Evolutionary conservation across 345 rosid species (phyloP).

Genomic region (Bretschneidera sinensis): DNA sequence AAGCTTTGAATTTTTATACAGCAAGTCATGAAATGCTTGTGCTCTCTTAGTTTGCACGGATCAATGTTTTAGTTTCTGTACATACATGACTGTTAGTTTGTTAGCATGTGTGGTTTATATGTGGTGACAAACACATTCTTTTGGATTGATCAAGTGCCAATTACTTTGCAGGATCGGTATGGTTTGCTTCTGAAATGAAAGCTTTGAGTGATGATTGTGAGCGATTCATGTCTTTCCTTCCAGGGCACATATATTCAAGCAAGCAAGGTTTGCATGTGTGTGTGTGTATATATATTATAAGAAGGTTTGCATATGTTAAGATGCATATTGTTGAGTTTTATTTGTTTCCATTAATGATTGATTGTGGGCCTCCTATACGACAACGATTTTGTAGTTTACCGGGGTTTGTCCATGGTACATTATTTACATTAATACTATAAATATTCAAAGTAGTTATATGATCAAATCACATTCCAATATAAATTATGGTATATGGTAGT

Average conservation of each 20-base stretch:
- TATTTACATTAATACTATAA: too few relatives aligned
- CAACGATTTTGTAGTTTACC: too few relatives aligned
- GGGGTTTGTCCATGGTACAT: too few relatives aligned
- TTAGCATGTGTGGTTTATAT: constrained; percentile 1
- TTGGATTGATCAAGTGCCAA: constrained; percentile 8
- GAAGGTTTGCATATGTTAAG: constrained; percentile 45
- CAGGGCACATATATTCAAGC: constrained; percentile 84
- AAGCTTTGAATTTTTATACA: too few relatives aligned
- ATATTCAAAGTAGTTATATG: too few relatives aligned
- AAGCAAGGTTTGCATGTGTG: constrained; percentile 57
- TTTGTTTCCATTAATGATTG: constrained; percentile 1
- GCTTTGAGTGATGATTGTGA: constrained; percentile 88
- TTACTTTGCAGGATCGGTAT: constrained; percentile 54
- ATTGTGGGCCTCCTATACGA: neutral
- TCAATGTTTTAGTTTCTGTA: neutral
- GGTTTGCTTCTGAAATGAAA: constrained; percentile 97
- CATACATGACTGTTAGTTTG: too few relatives aligned
- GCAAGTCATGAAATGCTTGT: too few relatives aligned
- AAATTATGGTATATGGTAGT: too few relatives aligned
- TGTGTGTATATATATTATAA: too few relatives aligned
- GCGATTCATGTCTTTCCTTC: constrained; percentile 61
- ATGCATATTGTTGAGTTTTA: neutral
- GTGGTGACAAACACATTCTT: neutral
- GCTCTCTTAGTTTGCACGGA: too few relatives aligned
- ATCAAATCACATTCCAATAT: too few relatives aligned